A percentile compares a stretch with the other conserved stretches of the same genome.
phyloP scores from a whole-genome alignment of 768 basidiomycete genomes.

The Psilocybe cyanescens region DNA sequence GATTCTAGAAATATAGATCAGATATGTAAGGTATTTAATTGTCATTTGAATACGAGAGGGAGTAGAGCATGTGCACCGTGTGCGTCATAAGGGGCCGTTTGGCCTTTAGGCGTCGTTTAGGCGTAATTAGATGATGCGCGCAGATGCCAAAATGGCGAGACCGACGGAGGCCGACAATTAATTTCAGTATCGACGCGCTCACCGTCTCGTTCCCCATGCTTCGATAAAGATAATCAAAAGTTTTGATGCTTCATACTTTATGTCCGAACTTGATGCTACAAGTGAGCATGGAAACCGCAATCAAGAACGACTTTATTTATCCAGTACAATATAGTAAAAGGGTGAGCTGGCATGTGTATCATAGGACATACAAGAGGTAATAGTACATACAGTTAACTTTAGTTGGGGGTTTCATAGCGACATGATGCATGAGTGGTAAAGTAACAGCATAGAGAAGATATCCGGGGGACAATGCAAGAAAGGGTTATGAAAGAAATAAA shows the following conservation, averaged over 20 bases:
- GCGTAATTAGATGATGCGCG: neutral
- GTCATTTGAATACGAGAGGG: neutral
- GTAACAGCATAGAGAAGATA: neutral
- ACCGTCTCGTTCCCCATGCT: neutral
- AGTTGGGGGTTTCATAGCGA: constrained; percentile 3
- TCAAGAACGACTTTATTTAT: neutral
- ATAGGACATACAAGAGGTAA: constrained; percentile 1
- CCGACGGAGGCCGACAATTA: neutral
- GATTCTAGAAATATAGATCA: neutral
- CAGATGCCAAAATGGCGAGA: neutral
- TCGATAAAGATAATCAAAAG: neutral
- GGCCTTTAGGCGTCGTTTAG: neutral
- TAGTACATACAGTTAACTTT: constrained; percentile 10
- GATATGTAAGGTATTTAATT: neutral
- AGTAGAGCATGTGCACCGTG: neutral
- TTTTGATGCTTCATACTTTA: no score
- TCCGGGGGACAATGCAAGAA: constrained; percentile 1
- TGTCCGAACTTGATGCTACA: neutral
- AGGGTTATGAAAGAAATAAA: neutral
- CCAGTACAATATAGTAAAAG: neutral
- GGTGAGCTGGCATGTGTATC: neutral
- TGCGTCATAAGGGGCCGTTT: neutral
- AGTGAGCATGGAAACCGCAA: neutral
- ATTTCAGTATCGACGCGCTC: no score
- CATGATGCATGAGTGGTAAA: constrained; percentile 1